Conservation (phyloP, 176 grass and related monocot species). For the Phyllostachys edulis region DNA sequence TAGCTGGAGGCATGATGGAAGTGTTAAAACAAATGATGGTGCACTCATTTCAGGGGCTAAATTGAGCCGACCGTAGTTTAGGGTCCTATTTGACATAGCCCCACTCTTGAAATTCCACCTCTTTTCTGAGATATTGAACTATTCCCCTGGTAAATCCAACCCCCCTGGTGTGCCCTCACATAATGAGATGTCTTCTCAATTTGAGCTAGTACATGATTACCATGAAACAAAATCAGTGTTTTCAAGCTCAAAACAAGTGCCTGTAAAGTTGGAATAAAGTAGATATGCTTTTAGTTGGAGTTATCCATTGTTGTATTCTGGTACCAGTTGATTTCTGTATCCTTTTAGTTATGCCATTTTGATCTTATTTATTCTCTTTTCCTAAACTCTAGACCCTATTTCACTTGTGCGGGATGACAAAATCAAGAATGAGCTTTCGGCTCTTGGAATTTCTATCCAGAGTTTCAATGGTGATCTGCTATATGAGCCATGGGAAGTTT, state of each 20-base stretch:
- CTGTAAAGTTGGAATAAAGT: not conserved
- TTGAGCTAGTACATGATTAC: not conserved
- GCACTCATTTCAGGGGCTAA: not conserved
- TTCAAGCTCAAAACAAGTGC: conserved; percentile 13
- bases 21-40: not conserved
- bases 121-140: conserved; percentile 10
- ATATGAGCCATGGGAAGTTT: conserved; percentile 85
- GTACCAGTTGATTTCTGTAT: not conserved
- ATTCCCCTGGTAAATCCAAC: conserved; percentile 3
- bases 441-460: conserved; percentile 59
- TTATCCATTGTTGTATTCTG: conserved; percentile 14
- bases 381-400: conserved; percentile 69
- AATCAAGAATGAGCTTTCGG: conserved; percentile 69
- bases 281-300: not conserved
- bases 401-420: conserved; percentile 81
- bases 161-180: not conserved
- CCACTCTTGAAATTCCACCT: not conserved
- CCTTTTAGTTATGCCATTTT: not conserved
- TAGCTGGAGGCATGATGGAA: not conserved
- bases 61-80: not conserved
- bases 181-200: not conserved
- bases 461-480: conserved; percentile 84
- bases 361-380: conserved; percentile 38
- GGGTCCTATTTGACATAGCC: not conserved
- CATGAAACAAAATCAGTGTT: not conserved